phyloP scores from a whole-genome alignment of 2,329 filamentous ascomycete species.

The Xylariales sp. region DNA sequence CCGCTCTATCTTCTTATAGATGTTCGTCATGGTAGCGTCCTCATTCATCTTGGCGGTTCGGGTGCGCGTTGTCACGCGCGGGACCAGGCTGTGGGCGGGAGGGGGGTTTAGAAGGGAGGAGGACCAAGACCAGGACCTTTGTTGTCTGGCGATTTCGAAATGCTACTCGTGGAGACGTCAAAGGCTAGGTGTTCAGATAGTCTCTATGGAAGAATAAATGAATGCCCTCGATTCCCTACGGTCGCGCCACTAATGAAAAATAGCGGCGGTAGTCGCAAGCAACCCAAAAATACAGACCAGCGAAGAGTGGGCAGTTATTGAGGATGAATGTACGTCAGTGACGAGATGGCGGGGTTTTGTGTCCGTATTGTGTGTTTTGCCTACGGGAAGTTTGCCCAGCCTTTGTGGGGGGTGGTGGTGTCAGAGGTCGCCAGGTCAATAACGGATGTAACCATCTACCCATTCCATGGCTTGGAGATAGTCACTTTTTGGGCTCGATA shows the following conservation, averaged over 20 bases:
- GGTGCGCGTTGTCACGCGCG: slow-evolving; percentile 33
- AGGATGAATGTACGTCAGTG: slow-evolving; percentile 9
- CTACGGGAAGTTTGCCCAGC: slow-evolving; percentile 2
- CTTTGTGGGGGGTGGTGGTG: not conserved
- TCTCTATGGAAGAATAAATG: too few species aligned
- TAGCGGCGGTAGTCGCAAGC: too few species aligned
- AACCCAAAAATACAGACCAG: too few species aligned
- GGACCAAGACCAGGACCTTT: not conserved
- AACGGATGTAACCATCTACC: too few species aligned
- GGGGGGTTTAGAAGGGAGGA: not conserved
- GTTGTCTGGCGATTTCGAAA: slow-evolving; percentile 1
- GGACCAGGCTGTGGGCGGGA: slow-evolving; percentile 14
- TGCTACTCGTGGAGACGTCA: not conserved
- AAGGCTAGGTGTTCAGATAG: too few species aligned
- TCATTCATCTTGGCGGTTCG: slow-evolving; percentile 49
- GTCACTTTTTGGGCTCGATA: too few species aligned
- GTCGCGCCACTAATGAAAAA: not conserved
- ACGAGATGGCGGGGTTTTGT: slow-evolving; percentile 10
- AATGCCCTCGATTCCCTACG: too few species aligned
- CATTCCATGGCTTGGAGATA: too few species aligned
- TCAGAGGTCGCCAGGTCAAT: not conserved
- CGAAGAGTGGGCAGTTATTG: too few species aligned
- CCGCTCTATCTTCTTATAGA: slow-evolving; percentile 95
- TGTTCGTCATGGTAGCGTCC: slow-evolving; percentile 66
- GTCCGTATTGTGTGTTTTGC: slow-evolving; percentile 6